These are phyloP conservation scores for Calonectria pteridis DNA, from an alignment of 2,329 filamentous ascomycete genomes.

Conservation along the genomic window DNA sequence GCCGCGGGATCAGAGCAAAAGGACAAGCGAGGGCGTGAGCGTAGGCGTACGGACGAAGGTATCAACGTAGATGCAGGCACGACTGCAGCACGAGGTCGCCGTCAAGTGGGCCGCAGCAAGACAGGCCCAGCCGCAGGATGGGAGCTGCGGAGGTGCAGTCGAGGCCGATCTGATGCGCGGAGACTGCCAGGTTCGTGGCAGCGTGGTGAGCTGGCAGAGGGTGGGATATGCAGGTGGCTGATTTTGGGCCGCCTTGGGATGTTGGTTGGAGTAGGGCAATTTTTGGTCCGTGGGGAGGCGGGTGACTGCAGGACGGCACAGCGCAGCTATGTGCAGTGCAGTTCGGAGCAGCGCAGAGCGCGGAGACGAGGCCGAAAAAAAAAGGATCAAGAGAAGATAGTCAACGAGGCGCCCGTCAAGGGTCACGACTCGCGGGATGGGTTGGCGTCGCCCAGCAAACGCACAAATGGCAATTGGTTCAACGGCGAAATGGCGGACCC, in stretches of 20 bases:
- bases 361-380: slow-evolving; percentile 24
- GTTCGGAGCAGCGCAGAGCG: slow-evolving; percentile 24
- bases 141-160: slow-evolving; percentile 38
- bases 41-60: slow-evolving; percentile 28
- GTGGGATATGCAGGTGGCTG: slow-evolving; percentile 51
- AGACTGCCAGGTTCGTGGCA: slow-evolving; percentile 45
- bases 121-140: slow-evolving; percentile 32
- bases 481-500: slow-evolving; percentile 23
- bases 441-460: slow-evolving; percentile 31
- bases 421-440: slow-evolving; percentile 26
- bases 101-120: slow-evolving; percentile 38
- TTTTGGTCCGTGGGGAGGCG: slow-evolving; percentile 40
- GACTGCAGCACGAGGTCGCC: slow-evolving; percentile 35
- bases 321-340: slow-evolving; percentile 26
- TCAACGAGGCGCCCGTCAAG: slow-evolving; percentile 28
- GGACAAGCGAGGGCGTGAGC: slow-evolving; percentile 30
- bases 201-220: slow-evolving; percentile 48
- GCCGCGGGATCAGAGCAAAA: slow-evolving; percentile 22
- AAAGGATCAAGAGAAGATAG: slow-evolving; percentile 17
- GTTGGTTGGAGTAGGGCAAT: slow-evolving; percentile 40
- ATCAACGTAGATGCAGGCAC: slow-evolving; percentile 46
- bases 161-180: slow-evolving; percentile 44
- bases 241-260: slow-evolving; percentile 45
- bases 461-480: slow-evolving; percentile 27
- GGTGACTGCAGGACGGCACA: slow-evolving; percentile 41